These are phyloP conservation scores for Trichoderma lentiforme DNA, from an alignment of 2,329 filamentous ascomycete genomes.

Conservation along the genomic window DNA sequence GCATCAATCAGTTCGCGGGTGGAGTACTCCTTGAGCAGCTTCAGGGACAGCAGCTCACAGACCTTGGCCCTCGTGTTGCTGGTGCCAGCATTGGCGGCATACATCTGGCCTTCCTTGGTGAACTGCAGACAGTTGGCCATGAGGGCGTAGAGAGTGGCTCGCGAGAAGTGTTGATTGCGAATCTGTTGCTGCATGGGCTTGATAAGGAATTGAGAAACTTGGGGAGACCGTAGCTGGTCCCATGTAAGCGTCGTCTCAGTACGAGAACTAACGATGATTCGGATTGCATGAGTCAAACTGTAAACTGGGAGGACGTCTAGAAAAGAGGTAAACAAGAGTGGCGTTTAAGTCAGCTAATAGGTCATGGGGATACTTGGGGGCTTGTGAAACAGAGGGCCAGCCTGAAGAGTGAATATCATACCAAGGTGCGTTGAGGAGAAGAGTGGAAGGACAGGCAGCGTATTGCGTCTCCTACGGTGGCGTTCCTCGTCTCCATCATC, in stretches of 20 bases:
- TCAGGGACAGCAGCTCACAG: constrained; percentile 86
- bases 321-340: not conserved
- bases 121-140: constrained; percentile 95
- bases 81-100: constrained; percentile 79
- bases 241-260: constrained; percentile 91
- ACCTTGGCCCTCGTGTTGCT: constrained; percentile 82
- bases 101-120: constrained; percentile 76
- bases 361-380: not conserved
- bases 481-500: constrained; percentile 41
- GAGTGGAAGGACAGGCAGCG: constrained; percentile 60
- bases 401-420: constrained; percentile 34
- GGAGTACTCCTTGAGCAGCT: constrained; percentile 83
- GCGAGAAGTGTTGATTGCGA: constrained; percentile 74
- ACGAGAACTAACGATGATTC: constrained; percentile 75
- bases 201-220: constrained; percentile 91
- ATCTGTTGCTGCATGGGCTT: constrained; percentile 95
- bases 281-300: constrained; percentile 84
- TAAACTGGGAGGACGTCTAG: constrained; percentile 84
- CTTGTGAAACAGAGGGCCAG: not conserved
- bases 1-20: constrained; percentile 91
- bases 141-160: constrained; percentile 82
- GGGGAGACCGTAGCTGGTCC: constrained; percentile 93
- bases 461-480: constrained; percentile 23
- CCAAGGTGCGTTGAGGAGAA: constrained; percentile 78
- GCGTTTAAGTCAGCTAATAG: not conserved